phyloP scores from a whole-genome alignment of 805 yeast species.

The Starmerella bombi region DNA sequence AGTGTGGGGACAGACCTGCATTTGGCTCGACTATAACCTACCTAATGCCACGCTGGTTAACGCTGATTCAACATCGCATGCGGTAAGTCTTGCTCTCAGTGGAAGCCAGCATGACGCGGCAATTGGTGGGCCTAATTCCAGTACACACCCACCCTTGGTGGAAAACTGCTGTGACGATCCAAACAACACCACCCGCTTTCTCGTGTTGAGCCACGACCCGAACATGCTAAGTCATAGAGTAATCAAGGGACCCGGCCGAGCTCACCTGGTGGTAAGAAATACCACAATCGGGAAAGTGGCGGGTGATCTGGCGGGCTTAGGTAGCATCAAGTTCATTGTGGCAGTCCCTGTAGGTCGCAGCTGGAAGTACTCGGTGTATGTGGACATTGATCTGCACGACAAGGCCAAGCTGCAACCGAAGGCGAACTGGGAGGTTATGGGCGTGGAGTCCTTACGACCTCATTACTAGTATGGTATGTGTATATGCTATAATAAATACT shows the following conservation, averaged over 20 bases:
- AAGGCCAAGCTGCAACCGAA: background rate
- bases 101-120: slow-evolving; percentile 62
- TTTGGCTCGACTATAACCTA: slow-evolving; percentile 35
- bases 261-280: too few species aligned
- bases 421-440: background rate
- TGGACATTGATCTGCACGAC: background rate
- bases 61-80: slow-evolving; percentile 68
- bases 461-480: too few species aligned
- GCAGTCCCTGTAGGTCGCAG: background rate
- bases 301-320: background rate
- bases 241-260: background rate
- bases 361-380: background rate
- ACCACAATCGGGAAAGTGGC: background rate
- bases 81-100: slow-evolving; percentile 45
- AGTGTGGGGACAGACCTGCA: slow-evolving; percentile 85
- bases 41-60: slow-evolving; percentile 42
- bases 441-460: background rate
- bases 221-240: background rate
- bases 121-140: slow-evolving; percentile 51
- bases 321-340: background rate
- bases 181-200: slow-evolving; percentile 75
- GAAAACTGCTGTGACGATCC: slow-evolving; percentile 54
- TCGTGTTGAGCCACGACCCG: slow-evolving; percentile 34
- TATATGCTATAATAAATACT: background rate
- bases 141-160: slow-evolving; percentile 42